Conservation (phyloP, 2,329 filamentous ascomycete species). For the Mycosphaerelloides madeirae region DNA sequence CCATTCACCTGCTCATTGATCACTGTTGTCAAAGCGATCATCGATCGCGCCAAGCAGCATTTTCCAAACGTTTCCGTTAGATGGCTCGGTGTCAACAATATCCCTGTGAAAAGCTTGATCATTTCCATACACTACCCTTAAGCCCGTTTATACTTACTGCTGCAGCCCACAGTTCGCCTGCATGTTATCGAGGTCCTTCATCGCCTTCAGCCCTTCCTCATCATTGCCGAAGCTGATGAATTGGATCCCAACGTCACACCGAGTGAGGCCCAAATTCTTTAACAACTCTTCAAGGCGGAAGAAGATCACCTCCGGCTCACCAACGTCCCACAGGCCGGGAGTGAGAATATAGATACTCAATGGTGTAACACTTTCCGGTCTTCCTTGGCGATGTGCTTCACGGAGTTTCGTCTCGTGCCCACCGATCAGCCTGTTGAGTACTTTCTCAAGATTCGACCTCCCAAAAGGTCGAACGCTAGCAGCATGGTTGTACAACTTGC, state of each 20-base stretch:
- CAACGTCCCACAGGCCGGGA: too few species aligned
- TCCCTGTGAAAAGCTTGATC: conserved; percentile 13
- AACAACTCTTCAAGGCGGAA: neutral
- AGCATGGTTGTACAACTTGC: too few species aligned
- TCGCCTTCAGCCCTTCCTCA: conserved; percentile 7
- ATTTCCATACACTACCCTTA: neutral
- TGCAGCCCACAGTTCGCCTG: neutral
- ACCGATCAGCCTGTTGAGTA: too few species aligned
- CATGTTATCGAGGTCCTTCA: conserved; percentile 12
- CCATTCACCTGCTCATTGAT: too few species aligned
- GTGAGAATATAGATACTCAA: too few species aligned
- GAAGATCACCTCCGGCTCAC: neutral
- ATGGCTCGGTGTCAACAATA: conserved; percentile 22
- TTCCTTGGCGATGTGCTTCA: too few species aligned
- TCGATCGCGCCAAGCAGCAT: conserved; percentile 25
- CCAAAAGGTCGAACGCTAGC: too few species aligned
- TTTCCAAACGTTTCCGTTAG: conserved; percentile 27
- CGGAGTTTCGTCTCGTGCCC: too few species aligned
- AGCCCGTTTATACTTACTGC: neutral
- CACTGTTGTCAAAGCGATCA: conserved; percentile 9
- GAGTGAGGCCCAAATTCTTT: neutral
- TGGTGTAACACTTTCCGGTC: too few species aligned
- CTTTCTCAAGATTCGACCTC: too few species aligned
- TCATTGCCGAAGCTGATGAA: conserved; percentile 25
- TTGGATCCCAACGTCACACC: conserved; percentile 22